phyloP scores from a whole-genome alignment of 2,329 filamentous ascomycete genomes.

The Herpotrichia juniperi region DNA sequence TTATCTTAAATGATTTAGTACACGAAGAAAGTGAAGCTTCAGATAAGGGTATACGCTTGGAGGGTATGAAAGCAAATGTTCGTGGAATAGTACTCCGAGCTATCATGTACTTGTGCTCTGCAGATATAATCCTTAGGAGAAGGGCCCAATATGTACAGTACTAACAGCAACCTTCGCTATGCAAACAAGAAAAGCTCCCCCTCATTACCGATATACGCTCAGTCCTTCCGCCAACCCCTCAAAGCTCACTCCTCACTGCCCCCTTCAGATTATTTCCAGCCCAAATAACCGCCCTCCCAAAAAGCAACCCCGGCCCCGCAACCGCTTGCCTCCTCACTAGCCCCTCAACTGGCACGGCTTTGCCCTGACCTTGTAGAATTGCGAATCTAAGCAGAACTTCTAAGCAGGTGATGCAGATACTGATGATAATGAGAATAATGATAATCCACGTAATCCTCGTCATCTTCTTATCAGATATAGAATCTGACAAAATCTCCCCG shows the following conservation, averaged over 20 bases:
- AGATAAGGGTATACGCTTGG: too few relatives aligned
- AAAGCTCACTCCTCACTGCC: too few relatives aligned
- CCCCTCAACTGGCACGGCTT: conserved; percentile 12
- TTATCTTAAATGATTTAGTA: too few relatives aligned
- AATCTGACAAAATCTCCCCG: conserved; percentile 91
- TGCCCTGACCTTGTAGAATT: conserved; percentile 37
- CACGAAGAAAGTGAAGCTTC: too few relatives aligned
- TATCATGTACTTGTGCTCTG: not conserved
- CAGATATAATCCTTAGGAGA: not conserved
- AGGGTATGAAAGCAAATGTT: too few relatives aligned
- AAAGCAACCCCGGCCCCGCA: conserved; percentile 34
- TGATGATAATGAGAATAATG: conserved; percentile 89
- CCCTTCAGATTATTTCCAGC: conserved; percentile 24
- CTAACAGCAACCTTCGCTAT: conserved; percentile 17
- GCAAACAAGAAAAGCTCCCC: conserved; percentile 4
- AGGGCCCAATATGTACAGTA: not conserved
- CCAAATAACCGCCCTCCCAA: conserved; percentile 32
- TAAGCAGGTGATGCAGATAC: conserved; percentile 86
- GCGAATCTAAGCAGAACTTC: conserved; percentile 86
- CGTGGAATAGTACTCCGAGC: too few relatives aligned
- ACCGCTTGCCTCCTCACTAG: conserved; percentile 15
- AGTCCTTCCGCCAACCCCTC: not conserved
- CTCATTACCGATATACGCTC: not conserved
- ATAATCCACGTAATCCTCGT: conserved; percentile 97
- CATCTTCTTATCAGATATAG: conserved; percentile 93